Base-by-base conservation (phyloP, 2,329 filamentous ascomycete species). In the Mycocentrospora acerina region DNA sequence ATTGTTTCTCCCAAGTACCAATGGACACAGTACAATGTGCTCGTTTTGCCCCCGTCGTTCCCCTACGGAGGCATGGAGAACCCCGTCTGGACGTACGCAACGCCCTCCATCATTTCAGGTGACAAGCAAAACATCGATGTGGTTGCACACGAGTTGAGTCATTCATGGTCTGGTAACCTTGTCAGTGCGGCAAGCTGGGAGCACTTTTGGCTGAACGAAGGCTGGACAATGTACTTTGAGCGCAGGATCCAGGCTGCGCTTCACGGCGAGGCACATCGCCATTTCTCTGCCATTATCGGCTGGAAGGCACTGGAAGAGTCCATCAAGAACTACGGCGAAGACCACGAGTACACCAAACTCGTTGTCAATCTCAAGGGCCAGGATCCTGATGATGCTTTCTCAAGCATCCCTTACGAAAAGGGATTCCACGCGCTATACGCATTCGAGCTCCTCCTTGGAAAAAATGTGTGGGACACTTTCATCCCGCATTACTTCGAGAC, bases 301-400 rank as follows among this genome's bases (percentile, higher is more conserved):
- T 97, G 91, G 91, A 93, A 95, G 63, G 80, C 85, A 2, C 80
- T 95, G 13, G 79, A 86, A 69, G 90, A 95, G 58, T 81, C 88
- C 5, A 82, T 97, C 24, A 76, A 85, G 24, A 77, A 83, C 26
- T 93, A 85, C 57, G 91, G 91, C 26, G 74, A 81, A 35, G 86
- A 94, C 50, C 90, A 95, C 62, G 86, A 91, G 55, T 97, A 93
- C 71, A 98, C 93, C 7, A 94, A 94, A 67, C 78, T 98, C 37
- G 82, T 95, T 51, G 80, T 90, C 44, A 83, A 88, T 63, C 83
- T 97, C 48, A 87, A 91, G 62, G 89, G 88, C 41, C 85, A 93
- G 52, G 91, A 97, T 57, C 93, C 93, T 0, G 93, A 97, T 65
- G 93, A 98, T 67, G 88, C 91, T 1, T 98, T 97, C 72, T 94